Percentiles rank a stretch among this genome's conserved stretches.
These are phyloP conservation scores for Naganishia sp. DNA, from an alignment of 1,284 basidiomycete genomes.

Conservation along the genomic window DNA sequence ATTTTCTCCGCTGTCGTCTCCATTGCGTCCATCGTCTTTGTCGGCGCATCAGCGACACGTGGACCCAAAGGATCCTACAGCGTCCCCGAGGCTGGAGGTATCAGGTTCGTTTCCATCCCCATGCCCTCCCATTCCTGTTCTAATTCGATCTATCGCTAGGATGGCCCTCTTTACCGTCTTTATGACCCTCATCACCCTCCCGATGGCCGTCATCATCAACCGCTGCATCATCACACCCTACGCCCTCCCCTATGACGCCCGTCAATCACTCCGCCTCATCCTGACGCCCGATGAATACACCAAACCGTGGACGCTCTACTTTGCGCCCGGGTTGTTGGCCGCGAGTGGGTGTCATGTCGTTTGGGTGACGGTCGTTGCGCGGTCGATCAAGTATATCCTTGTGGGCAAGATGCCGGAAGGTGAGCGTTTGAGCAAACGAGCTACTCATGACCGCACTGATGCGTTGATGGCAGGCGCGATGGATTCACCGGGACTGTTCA, in stretches of 20 bases:
- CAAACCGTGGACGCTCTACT: constrained; percentile 75
- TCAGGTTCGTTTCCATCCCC: constrained; percentile 65
- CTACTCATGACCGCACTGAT: background rate
- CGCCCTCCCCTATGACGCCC: constrained; percentile 66
- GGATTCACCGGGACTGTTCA: constrained; percentile 35
- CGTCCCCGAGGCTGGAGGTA: constrained; percentile 67
- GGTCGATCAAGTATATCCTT: constrained; percentile 66
- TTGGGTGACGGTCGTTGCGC: constrained; percentile 68
- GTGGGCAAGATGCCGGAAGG: constrained; percentile 57
- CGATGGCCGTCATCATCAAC: constrained; percentile 75
- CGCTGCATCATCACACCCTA: constrained; percentile 86
- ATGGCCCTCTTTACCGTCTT: constrained; percentile 54
- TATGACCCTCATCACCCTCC: constrained; percentile 75
- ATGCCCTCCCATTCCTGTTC: constrained; percentile 33
- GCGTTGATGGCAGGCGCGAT: background rate
- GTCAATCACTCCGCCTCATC: constrained; percentile 68
- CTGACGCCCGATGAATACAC: constrained; percentile 79
- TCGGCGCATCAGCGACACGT: constrained; percentile 45
- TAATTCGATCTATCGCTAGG: constrained; percentile 25
- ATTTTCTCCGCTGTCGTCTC: constrained; percentile 61
- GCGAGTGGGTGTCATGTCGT: constrained; percentile 67
- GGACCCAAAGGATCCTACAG: constrained; percentile 63
- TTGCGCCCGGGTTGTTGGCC: constrained; percentile 77
- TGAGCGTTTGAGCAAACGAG: background rate
- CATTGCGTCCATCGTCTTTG: constrained; percentile 50